Percentiles rank a stretch among this genome's conserved stretches.
These are phyloP conservation scores for Colletotrichum noveboracense DNA, from an alignment of 2,329 filamentous ascomycete species.

Conservation along the genomic window DNA sequence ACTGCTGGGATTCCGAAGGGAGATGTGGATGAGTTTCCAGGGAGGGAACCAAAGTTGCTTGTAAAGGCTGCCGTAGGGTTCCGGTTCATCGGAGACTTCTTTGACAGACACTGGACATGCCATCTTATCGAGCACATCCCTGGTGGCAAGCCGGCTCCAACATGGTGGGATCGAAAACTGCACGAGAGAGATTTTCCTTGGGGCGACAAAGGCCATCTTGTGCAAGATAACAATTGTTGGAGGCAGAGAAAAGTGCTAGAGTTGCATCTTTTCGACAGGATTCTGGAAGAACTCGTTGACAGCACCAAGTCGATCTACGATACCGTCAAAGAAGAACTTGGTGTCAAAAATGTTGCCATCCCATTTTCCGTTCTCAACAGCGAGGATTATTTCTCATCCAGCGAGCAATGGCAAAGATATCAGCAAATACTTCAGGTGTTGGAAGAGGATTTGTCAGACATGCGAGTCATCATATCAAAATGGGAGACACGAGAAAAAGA, in stretches of 20 bases:
- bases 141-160: background rate
- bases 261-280: background rate
- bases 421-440: background rate
- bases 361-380: background rate
- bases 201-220: background rate
- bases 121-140: background rate
- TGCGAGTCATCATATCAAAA: background rate
- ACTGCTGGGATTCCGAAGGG: background rate
- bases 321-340: background rate
- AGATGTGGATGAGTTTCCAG: background rate
- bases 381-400: background rate
- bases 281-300: accelerated
- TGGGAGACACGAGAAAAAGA: slow-evolving; percentile 31
- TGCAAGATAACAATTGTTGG: background rate
- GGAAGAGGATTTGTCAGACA: background rate
- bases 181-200: background rate
- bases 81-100: background rate
- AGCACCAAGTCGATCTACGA: background rate
- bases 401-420: background rate
- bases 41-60: background rate
- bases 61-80: background rate
- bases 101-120: background rate
- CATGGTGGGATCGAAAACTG: accelerated
- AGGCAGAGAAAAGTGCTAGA: background rate
- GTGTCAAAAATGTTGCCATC: background rate